Evolutionary conservation across 140 eudicot species (phyloP).

Genomic region (Senecio squalidus): DNA sequence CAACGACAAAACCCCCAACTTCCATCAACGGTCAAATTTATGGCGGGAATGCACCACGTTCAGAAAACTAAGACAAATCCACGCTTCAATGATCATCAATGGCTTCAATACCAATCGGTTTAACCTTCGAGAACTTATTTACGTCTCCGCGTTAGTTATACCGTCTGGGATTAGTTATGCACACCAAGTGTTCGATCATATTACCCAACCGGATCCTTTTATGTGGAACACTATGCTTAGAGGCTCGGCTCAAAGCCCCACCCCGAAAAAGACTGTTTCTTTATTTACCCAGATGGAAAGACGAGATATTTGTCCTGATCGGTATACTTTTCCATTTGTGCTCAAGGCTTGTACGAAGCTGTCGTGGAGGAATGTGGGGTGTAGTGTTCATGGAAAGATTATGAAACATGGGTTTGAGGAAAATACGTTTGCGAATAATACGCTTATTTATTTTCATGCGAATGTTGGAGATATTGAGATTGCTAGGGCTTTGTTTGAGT

Average conservation of each 20-base stretch:
- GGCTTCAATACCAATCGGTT: constrained; percentile 43
- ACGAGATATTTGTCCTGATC: constrained; percentile 39
- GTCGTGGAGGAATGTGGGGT: constrained; percentile 47
- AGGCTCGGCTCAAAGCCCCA: constrained; percentile 74
- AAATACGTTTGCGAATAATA: constrained; percentile 47
- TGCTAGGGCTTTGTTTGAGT: constrained; percentile 53
- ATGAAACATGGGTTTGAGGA: constrained; percentile 48
- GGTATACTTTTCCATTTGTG: constrained; percentile 63
- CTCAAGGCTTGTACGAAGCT: constrained; percentile 78
- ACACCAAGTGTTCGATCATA: constrained; percentile 59
- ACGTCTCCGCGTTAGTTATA: constrained; percentile 39
- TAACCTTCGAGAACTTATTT: constrained; percentile 49
- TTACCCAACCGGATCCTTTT: constrained; percentile 59
- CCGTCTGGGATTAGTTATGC: constrained; percentile 56
- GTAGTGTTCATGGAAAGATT: constrained; percentile 55
- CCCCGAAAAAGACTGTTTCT: constrained; percentile 41
- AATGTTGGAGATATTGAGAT: constrained; percentile 51
- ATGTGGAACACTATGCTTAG: constrained; percentile 81
- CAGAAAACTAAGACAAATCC: constrained; percentile 50
- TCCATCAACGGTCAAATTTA: constrained; percentile 38
- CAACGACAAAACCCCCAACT: constrained; percentile 33
- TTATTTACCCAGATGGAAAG: constrained; percentile 56
- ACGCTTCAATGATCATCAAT: constrained; percentile 47
- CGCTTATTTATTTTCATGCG: constrained; percentile 68
- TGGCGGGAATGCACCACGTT: constrained; percentile 60